Evolutionary conservation across 2,329 filamentous ascomycete genomes (phyloP).

Genomic region (Trichoderma sp.): DNA sequence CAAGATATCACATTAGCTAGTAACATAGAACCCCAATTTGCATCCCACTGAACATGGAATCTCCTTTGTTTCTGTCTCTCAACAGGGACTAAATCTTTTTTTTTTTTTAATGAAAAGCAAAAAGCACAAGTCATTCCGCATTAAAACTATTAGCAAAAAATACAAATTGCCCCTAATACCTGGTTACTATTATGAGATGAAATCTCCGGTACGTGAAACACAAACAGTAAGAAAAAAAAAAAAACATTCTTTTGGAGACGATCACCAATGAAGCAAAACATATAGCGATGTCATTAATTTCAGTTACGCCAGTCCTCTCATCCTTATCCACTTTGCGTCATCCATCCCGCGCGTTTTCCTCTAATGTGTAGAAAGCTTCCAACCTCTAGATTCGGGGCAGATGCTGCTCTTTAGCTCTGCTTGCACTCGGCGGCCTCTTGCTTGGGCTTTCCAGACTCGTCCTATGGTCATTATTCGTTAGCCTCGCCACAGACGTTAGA

Average conservation of each 20-base stretch:
- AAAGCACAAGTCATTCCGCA: constrained; percentile 14
- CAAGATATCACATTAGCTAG: constrained; percentile 1
- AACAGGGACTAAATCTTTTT: not conserved
- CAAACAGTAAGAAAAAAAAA: not conserved
- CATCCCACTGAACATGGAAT: not conserved
- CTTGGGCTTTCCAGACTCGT: constrained; percentile 87
- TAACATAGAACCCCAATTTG: not conserved
- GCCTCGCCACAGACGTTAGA: constrained; percentile 26
- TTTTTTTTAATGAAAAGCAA: too few relatives aligned
- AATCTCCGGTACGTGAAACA: constrained; percentile 17
- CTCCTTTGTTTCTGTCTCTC: not conserved
- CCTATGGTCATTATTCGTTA: constrained; percentile 58
- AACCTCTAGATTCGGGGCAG: not conserved
- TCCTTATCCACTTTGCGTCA: constrained; percentile 20
- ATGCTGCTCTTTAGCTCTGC: constrained; percentile 68
- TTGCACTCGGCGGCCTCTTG: constrained; percentile 96
- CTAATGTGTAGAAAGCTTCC: constrained; percentile 18
- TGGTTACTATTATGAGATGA: constrained; percentile 25
- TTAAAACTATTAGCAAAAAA: constrained; percentile 11
- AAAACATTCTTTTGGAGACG: constrained; percentile 26
- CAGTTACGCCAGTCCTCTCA: constrained; percentile 25
- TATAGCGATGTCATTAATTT: constrained; percentile 24
- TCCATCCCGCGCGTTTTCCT: constrained; percentile 5
- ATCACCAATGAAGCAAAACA: constrained; percentile 24
- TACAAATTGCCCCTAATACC: not conserved